Evolutionary conservation across 495 filamentous ascomycete genomes (phyloP), one percentile per base, ranked within the genome.

Genomic region (Aspergillus cavernicola): DNA sequence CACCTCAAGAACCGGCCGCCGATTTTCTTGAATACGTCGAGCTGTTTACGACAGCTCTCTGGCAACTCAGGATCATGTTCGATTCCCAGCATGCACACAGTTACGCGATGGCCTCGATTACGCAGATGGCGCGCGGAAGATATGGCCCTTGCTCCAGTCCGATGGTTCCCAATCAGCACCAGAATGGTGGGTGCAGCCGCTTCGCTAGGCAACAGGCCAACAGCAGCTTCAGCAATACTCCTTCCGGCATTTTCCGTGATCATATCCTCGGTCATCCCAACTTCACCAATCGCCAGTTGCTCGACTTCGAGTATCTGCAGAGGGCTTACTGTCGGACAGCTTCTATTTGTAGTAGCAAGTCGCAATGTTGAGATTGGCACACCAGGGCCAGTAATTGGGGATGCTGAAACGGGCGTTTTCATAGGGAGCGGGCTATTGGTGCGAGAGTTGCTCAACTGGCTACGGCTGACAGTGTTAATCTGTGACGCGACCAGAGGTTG

Each of bases 161-260:
- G 87, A 62, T 95, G 88, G 61, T 95, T 96, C 18, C 93, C 93
- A 1, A 88, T 90, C 15, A 96, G 73, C 18, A 96, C 79, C 18
- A 95, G 80, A 31, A 96, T 84, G 1, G 87, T 87, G 2, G 83
- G 82, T 22, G 75, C 63, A 36, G 76, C 67, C 1, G 70, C 62
- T 56, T 77, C 70, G 53, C 75, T 67, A 44, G 67, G 53, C 26
- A 76, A 63, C 63, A 79, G 66, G 75, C 76, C 75, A 53, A 95
- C 79, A 3, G 87, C 86, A 23, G 89, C 85, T 62, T 95, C 85
- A 1, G 89, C 90, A 59, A 98, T 89, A 38, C 90, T 86, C 16
- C 92, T 82, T 9, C 87, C 92, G 0, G 90, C 88, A 64, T 92
- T 96, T 63, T 97, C 93, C 0, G 89, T 85, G 68, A 97, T 87